Evolutionary conservation across 1,284 basidiomycete genomes (phyloP).

Genomic region (Termitomyces sp.): DNA sequence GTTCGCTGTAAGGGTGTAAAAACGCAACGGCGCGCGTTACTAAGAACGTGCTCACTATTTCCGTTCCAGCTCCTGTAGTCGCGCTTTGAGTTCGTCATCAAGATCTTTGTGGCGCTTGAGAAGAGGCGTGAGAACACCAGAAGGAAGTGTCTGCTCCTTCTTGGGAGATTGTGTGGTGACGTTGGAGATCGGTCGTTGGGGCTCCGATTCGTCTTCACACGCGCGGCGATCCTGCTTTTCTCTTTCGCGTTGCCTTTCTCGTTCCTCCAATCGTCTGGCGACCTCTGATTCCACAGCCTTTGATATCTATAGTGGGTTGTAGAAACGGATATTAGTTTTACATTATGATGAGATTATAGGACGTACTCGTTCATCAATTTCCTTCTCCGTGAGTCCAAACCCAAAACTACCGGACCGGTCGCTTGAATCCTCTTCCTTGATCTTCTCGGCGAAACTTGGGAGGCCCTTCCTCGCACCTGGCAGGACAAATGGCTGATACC

Average conservation of each 20-base stretch:
- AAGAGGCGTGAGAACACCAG: slow-evolving; percentile 57
- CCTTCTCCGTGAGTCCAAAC: slow-evolving; percentile 54
- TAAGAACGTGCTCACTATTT: slow-evolving; percentile 47
- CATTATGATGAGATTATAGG: not conserved
- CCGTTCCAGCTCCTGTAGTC: slow-evolving; percentile 63
- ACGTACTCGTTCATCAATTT: slow-evolving; percentile 65
- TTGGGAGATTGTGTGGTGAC: slow-evolving; percentile 29
- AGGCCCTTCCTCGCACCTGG: slow-evolving; percentile 19
- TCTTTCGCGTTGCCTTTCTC: slow-evolving; percentile 42
- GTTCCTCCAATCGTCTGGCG: slow-evolving; percentile 57
- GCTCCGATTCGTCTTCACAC: slow-evolving; percentile 21
- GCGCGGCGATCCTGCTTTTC: slow-evolving; percentile 32
- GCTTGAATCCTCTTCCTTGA: slow-evolving; percentile 21
- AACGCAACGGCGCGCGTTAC: slow-evolving; percentile 4
- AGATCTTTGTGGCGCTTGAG: slow-evolving; percentile 59
- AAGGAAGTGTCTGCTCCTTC: slow-evolving; percentile 40
- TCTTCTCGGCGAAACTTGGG: slow-evolving; percentile 22
- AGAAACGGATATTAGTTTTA: not conserved
- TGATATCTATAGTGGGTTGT: slow-evolving; percentile 46
- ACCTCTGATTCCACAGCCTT: slow-evolving; percentile 71
- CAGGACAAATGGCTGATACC: slow-evolving; percentile 33
- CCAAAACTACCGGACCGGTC: slow-evolving; percentile 30
- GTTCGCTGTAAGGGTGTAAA: slow-evolving; percentile 40
- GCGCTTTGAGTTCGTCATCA: slow-evolving; percentile 57
- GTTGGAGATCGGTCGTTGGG: slow-evolving; percentile 25